Conservation (phyloP, 2,329 filamentous ascomycete genomes). For the Thermothelomyces thermophilus region DNA sequence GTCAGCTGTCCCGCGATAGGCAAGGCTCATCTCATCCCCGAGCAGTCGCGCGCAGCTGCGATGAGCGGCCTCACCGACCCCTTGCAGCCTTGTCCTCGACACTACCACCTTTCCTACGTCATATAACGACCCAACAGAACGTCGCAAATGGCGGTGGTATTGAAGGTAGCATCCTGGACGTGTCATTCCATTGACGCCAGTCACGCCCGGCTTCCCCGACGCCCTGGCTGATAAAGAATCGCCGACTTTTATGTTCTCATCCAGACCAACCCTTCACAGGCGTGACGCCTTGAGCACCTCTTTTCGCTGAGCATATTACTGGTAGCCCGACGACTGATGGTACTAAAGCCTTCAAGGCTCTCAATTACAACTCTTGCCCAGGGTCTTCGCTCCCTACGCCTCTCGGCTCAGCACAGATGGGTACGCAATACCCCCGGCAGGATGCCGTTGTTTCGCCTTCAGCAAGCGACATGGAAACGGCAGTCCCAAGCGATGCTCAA, state of each 20-base stretch:
- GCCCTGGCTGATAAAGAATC: too few relatives aligned
- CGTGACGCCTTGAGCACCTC: neutral
- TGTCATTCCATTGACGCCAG: neutral
- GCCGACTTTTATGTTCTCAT: too few relatives aligned
- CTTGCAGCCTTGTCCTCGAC: slow-evolving; percentile 4
- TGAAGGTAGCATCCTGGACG: neutral
- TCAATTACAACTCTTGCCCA: too few relatives aligned
- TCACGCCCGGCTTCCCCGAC: neutral
- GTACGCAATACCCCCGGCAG: neutral
- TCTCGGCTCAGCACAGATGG: neutral
- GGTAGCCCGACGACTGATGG: too few relatives aligned
- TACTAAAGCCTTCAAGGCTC: too few relatives aligned
- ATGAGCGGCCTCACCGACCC: slow-evolving; percentile 13
- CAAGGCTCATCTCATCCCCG: slow-evolving; percentile 11
- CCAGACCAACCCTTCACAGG: too few relatives aligned
- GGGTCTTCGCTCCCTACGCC: neutral
- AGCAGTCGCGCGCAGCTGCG: slow-evolving; percentile 22
- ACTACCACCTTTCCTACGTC: neutral
- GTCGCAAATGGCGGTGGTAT: slow-evolving; percentile 2
- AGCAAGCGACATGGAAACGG: neutral
- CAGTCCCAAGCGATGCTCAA: too few relatives aligned
- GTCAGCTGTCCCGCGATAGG: slow-evolving; percentile 17
- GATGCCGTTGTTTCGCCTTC: neutral
- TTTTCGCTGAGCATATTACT: too few relatives aligned
- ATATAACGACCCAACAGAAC: slow-evolving; percentile 6